Evolutionary conservation across 1,139 yeast species (phyloP), one percentile per base, ranked within the genome.

Genomic region (Wickerhamomyces sp.): DNA sequence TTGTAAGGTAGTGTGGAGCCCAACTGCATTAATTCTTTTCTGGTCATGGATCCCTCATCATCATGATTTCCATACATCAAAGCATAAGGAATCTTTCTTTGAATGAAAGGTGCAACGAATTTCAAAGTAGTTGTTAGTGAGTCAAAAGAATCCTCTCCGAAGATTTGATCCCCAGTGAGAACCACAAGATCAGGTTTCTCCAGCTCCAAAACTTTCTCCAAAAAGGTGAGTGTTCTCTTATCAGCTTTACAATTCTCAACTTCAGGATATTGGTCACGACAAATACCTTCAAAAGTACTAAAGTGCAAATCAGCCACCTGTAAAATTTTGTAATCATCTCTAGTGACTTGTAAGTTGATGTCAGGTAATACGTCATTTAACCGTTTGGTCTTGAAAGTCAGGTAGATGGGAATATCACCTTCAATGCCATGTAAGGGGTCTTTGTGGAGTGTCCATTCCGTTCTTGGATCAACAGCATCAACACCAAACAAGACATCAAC

Each of bases 271-370:
- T 88, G 82, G 55, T 88, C 93, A 36, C 81, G 63, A 51, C 96
- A 89, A 35, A 61, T 58, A 4, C 96, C 96, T 35, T 65, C 70
- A 2, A 88, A 89, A 0, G 93, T 82, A 14, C 91, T 72, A 50
- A 83, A 78, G 56, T 89, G 97, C 38, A 88, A 63, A 56, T 89
- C 97, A 0, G 96, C 94, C 6, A 88, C 75, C 55, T 89, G 97
- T 11, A 86, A 59, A 28, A 89, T 78, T 55, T 83, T 87, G 57
- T 80, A 84, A 41, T 67, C 71, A 4, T 70, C 77, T 21, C 69
- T 57, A 4, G 52, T 34, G n/a, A 51, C 47, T 22, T 54, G 39
- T 20, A 42, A 33, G 21, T 30, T n/a, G 18, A 39, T 4, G 13
- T 26, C 28, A 6, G 55, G 74, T 58, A 45, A 59, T 25, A 52